Conservation (phyloP, 352 stramenopile genomes). For the Thraustotheca clavata region DNA sequence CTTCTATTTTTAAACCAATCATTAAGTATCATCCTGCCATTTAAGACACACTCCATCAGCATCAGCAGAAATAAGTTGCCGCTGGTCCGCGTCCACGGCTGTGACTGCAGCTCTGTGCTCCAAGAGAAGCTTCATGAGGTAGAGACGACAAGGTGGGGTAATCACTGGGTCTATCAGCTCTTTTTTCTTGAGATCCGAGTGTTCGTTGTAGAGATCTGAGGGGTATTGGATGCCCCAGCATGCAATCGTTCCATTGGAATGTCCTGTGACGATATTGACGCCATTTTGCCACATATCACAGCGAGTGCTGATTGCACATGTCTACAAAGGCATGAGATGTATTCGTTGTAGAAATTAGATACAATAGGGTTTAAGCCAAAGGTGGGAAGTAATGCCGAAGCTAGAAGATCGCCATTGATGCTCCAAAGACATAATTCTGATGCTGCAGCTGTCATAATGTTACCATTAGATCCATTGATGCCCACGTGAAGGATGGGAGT, state of each 20-base stretch:
- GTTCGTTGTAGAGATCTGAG: constrained; percentile 31
- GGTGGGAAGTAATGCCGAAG: constrained; percentile 30
- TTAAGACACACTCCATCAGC: constrained; percentile 59
- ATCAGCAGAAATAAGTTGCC: constrained; percentile 59
- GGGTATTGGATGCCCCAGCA: constrained; percentile 61
- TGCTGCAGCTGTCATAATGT: constrained; percentile 42
- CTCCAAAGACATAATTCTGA: constrained; percentile 61
- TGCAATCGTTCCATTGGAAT: constrained; percentile 62
- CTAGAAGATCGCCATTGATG: constrained; percentile 69
- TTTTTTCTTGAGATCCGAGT: constrained; percentile 15
- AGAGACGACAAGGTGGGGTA: constrained; percentile 56
- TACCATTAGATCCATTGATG: constrained; percentile 62
- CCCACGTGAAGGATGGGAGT: constrained; percentile 40
- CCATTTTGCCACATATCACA: constrained; percentile 68
- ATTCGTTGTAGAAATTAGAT: constrained; percentile 11
- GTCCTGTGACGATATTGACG: constrained; percentile 54
- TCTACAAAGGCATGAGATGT: constrained; percentile 26
- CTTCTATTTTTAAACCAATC: no score
- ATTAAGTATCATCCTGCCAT: constrained; percentile 76
- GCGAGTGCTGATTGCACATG: constrained; percentile 43
- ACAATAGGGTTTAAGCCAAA: constrained; percentile 51
- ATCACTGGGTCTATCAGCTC: constrained; percentile 12
- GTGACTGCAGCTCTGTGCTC: constrained; percentile 58
- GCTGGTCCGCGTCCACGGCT: constrained; percentile 45
- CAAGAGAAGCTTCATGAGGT: constrained; percentile 63